Conservation (phyloP, 805 yeast species). For the Candida awuae region DNA sequence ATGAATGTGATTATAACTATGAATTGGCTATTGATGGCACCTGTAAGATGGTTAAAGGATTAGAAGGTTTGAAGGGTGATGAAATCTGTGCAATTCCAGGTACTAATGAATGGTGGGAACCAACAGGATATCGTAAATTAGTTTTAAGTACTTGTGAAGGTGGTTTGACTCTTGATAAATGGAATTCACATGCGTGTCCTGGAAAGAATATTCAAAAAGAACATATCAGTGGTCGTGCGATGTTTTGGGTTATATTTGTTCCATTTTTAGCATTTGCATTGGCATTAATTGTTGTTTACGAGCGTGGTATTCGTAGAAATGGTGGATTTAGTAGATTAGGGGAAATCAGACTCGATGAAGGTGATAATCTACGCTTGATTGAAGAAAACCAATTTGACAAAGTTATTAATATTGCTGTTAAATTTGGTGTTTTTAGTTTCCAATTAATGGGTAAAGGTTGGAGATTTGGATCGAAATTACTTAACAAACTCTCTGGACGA, state of each 20-base stretch:
- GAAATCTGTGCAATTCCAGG: conserved; percentile 49
- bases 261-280: conserved; percentile 48
- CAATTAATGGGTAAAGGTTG: conserved; percentile 11
- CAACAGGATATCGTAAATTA: conserved; percentile 87
- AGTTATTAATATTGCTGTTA: conserved; percentile 50
- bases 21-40: conserved; percentile 66
- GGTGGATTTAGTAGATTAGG: conserved; percentile 76
- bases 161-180: conserved; percentile 64
- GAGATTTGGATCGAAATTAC: neutral
- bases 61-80: conserved; percentile 55
- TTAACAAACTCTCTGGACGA: conserved; percentile 18
- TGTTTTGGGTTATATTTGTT: conserved; percentile 45
- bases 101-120: conserved; percentile 66
- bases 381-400: conserved; percentile 57
- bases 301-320: conserved; percentile 69
- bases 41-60: conserved; percentile 75
- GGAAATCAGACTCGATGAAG: conserved; percentile 77
- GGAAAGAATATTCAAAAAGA: conserved; percentile 64
- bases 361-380: conserved; percentile 41
- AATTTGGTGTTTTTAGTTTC: conserved; percentile 40
- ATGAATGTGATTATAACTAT: conserved; percentile 89
- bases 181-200: conserved; percentile 71
- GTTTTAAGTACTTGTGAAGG: conserved; percentile 82
- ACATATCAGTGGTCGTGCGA: conserved; percentile 47
- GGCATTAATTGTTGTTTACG: conserved; percentile 65